A percentile compares a stretch with the other conserved stretches of the same genome.
Conservation (phyloP, 2,329 filamentous ascomycete species). For the Botryotinia calthae region DNA sequence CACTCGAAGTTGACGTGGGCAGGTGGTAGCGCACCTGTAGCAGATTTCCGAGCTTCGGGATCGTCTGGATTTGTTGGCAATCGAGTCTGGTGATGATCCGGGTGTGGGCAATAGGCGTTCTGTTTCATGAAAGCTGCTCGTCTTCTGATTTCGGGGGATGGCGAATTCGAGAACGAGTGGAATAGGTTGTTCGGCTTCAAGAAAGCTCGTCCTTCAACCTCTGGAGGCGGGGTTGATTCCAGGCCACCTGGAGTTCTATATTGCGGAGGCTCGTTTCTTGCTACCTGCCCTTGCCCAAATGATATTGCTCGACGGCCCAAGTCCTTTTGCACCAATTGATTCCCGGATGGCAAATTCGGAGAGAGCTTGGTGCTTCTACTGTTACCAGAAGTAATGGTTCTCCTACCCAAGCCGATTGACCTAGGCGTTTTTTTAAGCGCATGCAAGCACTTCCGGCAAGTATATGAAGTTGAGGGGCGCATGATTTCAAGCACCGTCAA, state of each 20-base stretch:
- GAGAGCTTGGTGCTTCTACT: conserved; percentile 25
- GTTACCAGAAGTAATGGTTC: conserved; percentile 30
- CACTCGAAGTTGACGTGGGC: conserved; percentile 91
- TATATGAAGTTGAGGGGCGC: conserved; percentile 35
- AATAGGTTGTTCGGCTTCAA: conserved; percentile 74
- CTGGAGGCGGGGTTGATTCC: conserved; percentile 27
- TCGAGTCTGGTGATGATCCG: conserved; percentile 75
- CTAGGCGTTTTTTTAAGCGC: conserved; percentile 31
- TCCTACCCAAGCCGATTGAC: conserved; percentile 23
- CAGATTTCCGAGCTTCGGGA: conserved; percentile 57
- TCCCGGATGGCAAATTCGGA: conserved; percentile 22
- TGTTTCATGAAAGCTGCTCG: conserved; percentile 89
- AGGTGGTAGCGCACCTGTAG: conserved; percentile 59
- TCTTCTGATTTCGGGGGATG: conserved; percentile 80
- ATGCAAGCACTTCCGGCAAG: conserved; percentile 37
- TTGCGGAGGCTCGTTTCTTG: conserved; percentile 33
- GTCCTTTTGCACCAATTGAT: conserved; percentile 18
- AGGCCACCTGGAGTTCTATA: conserved; percentile 29
- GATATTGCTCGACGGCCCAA: conserved; percentile 29
- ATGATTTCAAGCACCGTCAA: conserved; percentile 20
- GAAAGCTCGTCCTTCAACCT: conserved; percentile 33
- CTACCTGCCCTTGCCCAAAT: conserved; percentile 28
- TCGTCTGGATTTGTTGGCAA: conserved; percentile 63
- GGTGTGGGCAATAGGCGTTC: conserved; percentile 91
- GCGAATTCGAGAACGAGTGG: conserved; percentile 86